phyloP scores from a whole-genome alignment of 1,284 basidiomycete species.

The Malassezia yamatoensis region DNA sequence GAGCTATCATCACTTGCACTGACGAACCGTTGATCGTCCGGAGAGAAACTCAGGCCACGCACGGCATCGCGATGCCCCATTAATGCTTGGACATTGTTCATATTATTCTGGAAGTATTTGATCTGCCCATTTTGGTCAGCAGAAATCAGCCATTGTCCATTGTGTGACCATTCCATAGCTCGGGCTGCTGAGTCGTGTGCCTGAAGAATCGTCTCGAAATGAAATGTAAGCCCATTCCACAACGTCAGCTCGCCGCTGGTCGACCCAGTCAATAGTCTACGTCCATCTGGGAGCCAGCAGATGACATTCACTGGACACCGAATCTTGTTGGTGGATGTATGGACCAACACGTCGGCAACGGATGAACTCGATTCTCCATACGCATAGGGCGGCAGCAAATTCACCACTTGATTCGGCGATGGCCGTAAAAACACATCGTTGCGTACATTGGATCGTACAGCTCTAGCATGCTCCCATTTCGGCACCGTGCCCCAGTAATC shows the following conservation, averaged over 20 bases:
- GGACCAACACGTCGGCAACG: constrained; percentile 86
- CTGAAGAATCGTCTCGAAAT: constrained; percentile 96
- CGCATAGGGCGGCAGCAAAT: constrained; percentile 74
- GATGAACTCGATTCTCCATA: constrained; percentile 81
- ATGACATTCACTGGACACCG: constrained; percentile 92
- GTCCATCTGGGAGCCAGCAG: constrained; percentile 87
- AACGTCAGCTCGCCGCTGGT: constrained; percentile 95
- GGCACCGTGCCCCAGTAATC: constrained; percentile 83
- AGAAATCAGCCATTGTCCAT: constrained; percentile 79
- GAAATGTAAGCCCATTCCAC: constrained; percentile 98
- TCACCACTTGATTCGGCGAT: constrained; percentile 27
- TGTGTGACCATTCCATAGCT: constrained; percentile 76
- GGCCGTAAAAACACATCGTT: constrained; percentile 22
- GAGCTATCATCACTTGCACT: constrained; percentile 89
- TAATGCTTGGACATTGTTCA: constrained; percentile 95
- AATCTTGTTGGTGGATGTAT: constrained; percentile 97
- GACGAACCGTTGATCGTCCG: constrained; percentile 80
- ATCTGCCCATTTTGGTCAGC: constrained; percentile 86
- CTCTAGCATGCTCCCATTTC: constrained; percentile 55
- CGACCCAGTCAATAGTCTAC: constrained; percentile 83
- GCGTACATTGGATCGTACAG: constrained; percentile 7
- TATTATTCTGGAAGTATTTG: constrained; percentile 97
- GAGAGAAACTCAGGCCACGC: constrained; percentile 78
- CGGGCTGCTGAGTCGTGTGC: constrained; percentile 92
- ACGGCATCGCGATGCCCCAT: constrained; percentile 66